phyloP scores from a whole-genome alignment of 768 basidiomycete genomes.

The Xanthoconium stramineum region DNA sequence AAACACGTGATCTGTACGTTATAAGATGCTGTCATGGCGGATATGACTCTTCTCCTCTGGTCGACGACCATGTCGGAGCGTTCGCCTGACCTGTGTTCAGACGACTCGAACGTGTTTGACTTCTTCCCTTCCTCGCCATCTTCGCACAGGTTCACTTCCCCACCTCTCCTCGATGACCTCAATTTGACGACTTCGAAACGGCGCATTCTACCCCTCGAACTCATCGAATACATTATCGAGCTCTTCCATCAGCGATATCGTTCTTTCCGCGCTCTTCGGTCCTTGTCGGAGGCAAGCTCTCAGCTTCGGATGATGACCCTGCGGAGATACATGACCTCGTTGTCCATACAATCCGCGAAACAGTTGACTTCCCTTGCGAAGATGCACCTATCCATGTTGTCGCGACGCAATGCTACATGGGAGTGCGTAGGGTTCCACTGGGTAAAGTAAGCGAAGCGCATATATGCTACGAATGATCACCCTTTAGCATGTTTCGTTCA shows the following conservation, averaged over 20 bases:
- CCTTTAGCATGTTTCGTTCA: constrained; percentile 7
- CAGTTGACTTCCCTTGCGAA: constrained; percentile 30
- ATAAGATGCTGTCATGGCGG: background rate
- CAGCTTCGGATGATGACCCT: constrained; percentile 42
- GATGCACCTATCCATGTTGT: constrained; percentile 30
- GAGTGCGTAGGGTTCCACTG: constrained; percentile 37
- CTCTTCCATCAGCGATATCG: constrained; percentile 18
- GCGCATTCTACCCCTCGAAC: constrained; percentile 29
- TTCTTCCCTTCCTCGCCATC: constrained; percentile 14
- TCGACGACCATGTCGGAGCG: constrained; percentile 16
- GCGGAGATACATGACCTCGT: constrained; percentile 31
- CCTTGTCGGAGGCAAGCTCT: constrained; percentile 41
- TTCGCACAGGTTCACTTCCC: constrained; percentile 25
- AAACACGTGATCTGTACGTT: constrained; percentile 16
- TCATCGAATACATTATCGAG: constrained; percentile 30
- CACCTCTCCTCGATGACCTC: background rate
- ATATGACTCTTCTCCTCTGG: background rate
- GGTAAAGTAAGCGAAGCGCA: constrained; percentile 42
- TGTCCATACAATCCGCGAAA: constrained; percentile 19
- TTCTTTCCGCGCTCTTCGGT: constrained; percentile 34
- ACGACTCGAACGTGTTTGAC: constrained; percentile 7
- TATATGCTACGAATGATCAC: constrained; percentile 12
- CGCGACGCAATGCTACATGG: constrained; percentile 13
- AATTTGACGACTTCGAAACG: background rate
- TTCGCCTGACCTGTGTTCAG: constrained; percentile 10